Evolutionary conservation across 805 yeast genomes (phyloP).

Genomic region (Wickerhamomyces kurtzmanii): DNA sequence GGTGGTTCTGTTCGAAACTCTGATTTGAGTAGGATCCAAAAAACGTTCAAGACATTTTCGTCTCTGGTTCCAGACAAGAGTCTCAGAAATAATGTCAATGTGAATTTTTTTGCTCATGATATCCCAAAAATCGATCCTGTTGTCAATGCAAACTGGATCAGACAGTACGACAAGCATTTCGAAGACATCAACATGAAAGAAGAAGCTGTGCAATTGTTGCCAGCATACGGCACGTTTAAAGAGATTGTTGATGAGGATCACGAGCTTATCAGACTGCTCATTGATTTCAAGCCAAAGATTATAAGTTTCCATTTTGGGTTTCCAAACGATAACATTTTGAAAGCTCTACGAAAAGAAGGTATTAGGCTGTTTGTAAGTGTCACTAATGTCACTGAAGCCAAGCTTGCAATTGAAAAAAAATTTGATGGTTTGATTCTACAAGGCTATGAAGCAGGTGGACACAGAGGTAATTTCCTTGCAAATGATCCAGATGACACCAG

Average conservation of each 20-base stretch:
- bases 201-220: background rate
- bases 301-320: constrained; percentile 47
- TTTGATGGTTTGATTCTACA: constrained; percentile 44
- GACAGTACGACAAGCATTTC: constrained; percentile 5
- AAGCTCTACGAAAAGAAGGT: constrained; percentile 23
- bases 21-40: constrained; percentile 4
- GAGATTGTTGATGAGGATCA: constrained; percentile 4
- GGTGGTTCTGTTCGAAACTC: constrained; percentile 8
- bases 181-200: constrained; percentile 1
- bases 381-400: constrained; percentile 35
- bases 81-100: constrained; percentile 20
- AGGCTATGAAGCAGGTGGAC: constrained; percentile 62
- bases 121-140: constrained; percentile 7
- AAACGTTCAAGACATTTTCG: constrained; percentile 7
- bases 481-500: constrained; percentile 23
- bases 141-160: constrained; percentile 13
- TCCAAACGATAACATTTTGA: constrained; percentile 23
- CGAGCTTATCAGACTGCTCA: constrained; percentile 7
- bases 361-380: constrained; percentile 36
- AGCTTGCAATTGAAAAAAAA: constrained; percentile 16
- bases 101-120: constrained; percentile 39
- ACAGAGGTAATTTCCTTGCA: constrained; percentile 36
- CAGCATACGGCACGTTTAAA: constrained; percentile 8
- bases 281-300: constrained; percentile 26
- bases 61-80: constrained; percentile 3